phyloP scores from a whole-genome alignment of 176 grass and related monocot genomes.

The Zea luxurians region DNA sequence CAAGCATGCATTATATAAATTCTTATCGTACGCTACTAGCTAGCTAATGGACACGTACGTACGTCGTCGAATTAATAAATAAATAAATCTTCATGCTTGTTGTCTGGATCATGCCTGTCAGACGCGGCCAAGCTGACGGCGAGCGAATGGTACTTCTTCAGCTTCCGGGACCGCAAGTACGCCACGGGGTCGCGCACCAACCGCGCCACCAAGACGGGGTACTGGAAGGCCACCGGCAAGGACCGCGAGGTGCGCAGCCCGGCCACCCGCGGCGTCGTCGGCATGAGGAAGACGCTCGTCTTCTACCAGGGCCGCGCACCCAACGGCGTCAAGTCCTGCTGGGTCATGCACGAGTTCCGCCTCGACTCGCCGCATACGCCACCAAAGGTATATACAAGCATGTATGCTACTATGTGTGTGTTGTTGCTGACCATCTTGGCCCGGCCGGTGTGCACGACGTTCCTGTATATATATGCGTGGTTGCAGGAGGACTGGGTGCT shows the following conservation, averaged over 20 bases:
- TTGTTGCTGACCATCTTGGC: too few relatives aligned
- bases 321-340: slow-evolving; percentile 71
- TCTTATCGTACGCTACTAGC: too few relatives aligned
- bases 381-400: slow-evolving; percentile 26
- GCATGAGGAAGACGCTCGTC: slow-evolving; percentile 94
- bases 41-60: too few relatives aligned
- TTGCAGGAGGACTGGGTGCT: slow-evolving; percentile 79
- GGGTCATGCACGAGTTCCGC: slow-evolving; percentile 94
- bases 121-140: slow-evolving; percentile 73
- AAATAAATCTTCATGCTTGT: background rate
- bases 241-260: slow-evolving; percentile 59
- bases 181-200: slow-evolving; percentile 80
- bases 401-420: too few relatives aligned
- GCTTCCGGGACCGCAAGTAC: slow-evolving; percentile 87
- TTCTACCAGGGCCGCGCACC: slow-evolving; percentile 86
- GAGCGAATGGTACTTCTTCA: slow-evolving; percentile 97
- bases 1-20: too few relatives aligned
- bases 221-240: slow-evolving; percentile 92
- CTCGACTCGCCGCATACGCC: slow-evolving; percentile 67
- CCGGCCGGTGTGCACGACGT: too few relatives aligned
- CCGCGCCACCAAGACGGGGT: slow-evolving; percentile 78
- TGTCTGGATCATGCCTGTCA: background rate
- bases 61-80: background rate
- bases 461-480: too few relatives aligned
- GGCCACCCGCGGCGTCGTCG: slow-evolving; percentile 38